A percentile compares a stretch with the other conserved stretches of the same genome.
These are phyloP conservation scores for Blakeslea trispora DNA, from an alignment of 371 early-diverging fungal species.

Conservation along the genomic window DNA sequence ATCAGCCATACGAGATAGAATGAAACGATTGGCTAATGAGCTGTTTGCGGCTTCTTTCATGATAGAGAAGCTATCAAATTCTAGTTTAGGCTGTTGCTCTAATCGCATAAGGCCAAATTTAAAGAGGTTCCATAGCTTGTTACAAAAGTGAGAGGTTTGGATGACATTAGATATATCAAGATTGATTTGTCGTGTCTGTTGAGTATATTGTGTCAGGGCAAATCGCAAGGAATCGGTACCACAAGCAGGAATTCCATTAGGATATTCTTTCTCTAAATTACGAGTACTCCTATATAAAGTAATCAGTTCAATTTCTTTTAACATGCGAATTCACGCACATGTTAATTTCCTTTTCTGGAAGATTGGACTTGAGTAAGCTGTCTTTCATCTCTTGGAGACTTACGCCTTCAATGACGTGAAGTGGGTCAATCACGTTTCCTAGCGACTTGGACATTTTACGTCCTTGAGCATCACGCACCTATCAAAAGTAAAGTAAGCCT, in stretches of 20 bases:
- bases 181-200: constrained; percentile 93
- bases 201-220: constrained; percentile 86
- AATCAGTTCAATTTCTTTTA: neutral
- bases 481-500: too few relatives aligned
- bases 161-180: constrained; percentile 93
- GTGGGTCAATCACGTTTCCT: constrained; percentile 98
- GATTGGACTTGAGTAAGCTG: constrained; percentile 73
- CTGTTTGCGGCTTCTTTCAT: constrained; percentile 7
- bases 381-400: constrained; percentile 67
- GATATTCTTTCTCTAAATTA: constrained; percentile 85
- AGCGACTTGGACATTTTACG: constrained; percentile 98
- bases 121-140: constrained; percentile 98
- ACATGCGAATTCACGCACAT: constrained; percentile 34
- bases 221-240: constrained; percentile 98
- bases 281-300: constrained; percentile 47
- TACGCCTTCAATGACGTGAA: constrained; percentile 93
- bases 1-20: constrained; percentile 81
- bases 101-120: constrained; percentile 69
- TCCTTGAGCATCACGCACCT: constrained; percentile 95
- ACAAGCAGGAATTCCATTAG: constrained; percentile 94
- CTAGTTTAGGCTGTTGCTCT: constrained; percentile 32
- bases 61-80: constrained; percentile 1
- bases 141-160: constrained; percentile 94
- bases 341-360: constrained; percentile 82
- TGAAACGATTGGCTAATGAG: constrained; percentile 81